Evolutionary conservation across 371 early-diverging fungal genomes (phyloP).

Genomic region (Mortierella sp.): DNA sequence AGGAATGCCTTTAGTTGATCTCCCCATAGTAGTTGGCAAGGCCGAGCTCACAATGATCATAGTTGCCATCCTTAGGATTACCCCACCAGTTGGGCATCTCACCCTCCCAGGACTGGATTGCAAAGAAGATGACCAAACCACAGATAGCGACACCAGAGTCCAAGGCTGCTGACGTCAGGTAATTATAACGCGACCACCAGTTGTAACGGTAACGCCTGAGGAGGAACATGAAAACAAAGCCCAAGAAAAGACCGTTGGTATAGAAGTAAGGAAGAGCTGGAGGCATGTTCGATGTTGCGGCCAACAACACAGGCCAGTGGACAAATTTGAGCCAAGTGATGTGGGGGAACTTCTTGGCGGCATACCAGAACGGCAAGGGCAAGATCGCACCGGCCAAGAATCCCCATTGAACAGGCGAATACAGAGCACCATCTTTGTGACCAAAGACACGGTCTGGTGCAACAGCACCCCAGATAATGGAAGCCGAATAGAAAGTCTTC

Average conservation of each 20-base stretch:
- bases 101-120: slow-evolving; percentile 34
- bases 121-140: slow-evolving; percentile 63
- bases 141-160: slow-evolving; percentile 72
- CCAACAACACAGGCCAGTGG: slow-evolving; percentile 76
- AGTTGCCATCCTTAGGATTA: slow-evolving; percentile 5
- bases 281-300: slow-evolving; percentile 58
- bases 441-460: slow-evolving; percentile 80
- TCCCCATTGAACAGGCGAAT: slow-evolving; percentile 64
- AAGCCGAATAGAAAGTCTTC: slow-evolving; percentile 52
- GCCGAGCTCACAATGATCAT: slow-evolving; percentile 14
- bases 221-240: slow-evolving; percentile 71
- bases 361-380: slow-evolving; percentile 62
- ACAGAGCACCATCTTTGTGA: slow-evolving; percentile 57
- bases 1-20: slow-evolving; percentile 1
- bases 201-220: slow-evolving; percentile 65
- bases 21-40: slow-evolving; percentile 17
- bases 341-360: slow-evolving; percentile 54
- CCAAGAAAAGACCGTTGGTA: slow-evolving; percentile 69
- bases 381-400: slow-evolving; percentile 67
- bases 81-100: slow-evolving; percentile 37
- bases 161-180: slow-evolving; percentile 78
- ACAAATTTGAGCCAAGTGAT: slow-evolving; percentile 63
- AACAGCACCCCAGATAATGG: slow-evolving; percentile 71
- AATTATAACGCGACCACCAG: slow-evolving; percentile 80
- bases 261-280: slow-evolving; percentile 50